Conservation (phyloP, 768 basidiomycete species). For the Lanmaoa pseudosensibilis region DNA sequence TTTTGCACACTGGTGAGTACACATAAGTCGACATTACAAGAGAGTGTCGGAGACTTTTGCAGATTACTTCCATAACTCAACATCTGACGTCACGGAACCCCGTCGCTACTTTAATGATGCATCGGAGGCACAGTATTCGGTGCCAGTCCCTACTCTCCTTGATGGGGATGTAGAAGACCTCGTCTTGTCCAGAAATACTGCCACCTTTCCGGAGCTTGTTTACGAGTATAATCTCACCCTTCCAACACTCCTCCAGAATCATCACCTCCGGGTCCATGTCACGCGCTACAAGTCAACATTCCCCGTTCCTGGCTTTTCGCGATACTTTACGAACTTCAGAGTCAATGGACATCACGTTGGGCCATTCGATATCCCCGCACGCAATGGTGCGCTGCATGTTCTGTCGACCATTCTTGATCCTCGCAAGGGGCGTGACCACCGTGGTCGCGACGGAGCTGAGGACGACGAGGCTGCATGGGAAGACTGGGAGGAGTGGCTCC, state of each 20-base stretch:
- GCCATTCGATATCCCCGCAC: slow-evolving; percentile 13
- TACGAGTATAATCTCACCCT: slow-evolving; percentile 12
- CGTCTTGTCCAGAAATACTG: neutral
- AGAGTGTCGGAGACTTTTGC: neutral
- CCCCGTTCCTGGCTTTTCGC: neutral
- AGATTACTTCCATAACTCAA: slow-evolving; percentile 16
- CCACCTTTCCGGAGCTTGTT: slow-evolving; percentile 2
- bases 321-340: slow-evolving; percentile 11
- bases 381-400: slow-evolving; percentile 16
- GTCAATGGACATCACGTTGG: slow-evolving; percentile 9
- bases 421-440: slow-evolving; percentile 3
- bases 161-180: neutral
- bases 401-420: slow-evolving; percentile 12
- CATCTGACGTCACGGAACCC: neutral
- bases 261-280: slow-evolving; percentile 5
- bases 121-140: neutral
- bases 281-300: slow-evolving; percentile 12
- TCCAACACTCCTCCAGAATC: slow-evolving; percentile 12
- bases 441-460: neutral
- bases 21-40: neutral
- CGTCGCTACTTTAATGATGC: neutral
- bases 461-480: slow-evolving; percentile 3
- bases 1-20: slow-evolving; percentile 12
- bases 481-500: slow-evolving; percentile 16
- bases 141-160: neutral